phyloP scores from a whole-genome alignment of 2,329 filamentous ascomycete species.

The Plenodomus lindquistii region DNA sequence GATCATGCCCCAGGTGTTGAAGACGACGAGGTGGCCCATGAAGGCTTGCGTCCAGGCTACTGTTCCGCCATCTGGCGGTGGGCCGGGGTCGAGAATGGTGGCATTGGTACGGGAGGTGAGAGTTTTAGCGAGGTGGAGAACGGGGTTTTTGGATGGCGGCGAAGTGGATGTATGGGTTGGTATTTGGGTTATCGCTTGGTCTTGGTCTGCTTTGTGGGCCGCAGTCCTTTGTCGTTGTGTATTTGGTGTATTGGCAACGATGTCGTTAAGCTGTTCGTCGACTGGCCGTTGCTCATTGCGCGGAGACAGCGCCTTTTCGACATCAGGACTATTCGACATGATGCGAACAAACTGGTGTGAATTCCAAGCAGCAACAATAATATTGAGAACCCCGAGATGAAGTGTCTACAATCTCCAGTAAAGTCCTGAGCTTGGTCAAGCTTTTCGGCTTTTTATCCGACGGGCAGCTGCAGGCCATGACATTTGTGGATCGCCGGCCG shows the following conservation, averaged over 20 bases:
- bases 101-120: slow-evolving; percentile 40
- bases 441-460: not conserved
- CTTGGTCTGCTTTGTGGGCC: too few species aligned
- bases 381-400: too few species aligned
- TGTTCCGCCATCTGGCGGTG: slow-evolving; percentile 44
- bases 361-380: too few species aligned
- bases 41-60: slow-evolving; percentile 44
- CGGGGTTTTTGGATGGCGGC: slow-evolving; percentile 6
- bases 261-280: not conserved
- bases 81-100: slow-evolving; percentile 39
- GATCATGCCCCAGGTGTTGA: slow-evolving; percentile 46
- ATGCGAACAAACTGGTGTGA: too few species aligned
- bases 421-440: too few species aligned
- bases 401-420: not conserved
- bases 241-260: not conserved
- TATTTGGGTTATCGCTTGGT: not conserved
- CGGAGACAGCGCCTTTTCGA: too few species aligned
- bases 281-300: too few species aligned
- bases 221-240: not conserved
- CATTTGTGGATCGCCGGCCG: not conserved
- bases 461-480: not conserved
- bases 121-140: slow-evolving; percentile 26
- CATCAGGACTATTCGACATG: too few species aligned
- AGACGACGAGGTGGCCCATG: slow-evolving; percentile 44
- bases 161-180: not conserved